phyloP scores from a whole-genome alignment of 129 eudicot genomes.

The Heracleum sosnowskyi region DNA sequence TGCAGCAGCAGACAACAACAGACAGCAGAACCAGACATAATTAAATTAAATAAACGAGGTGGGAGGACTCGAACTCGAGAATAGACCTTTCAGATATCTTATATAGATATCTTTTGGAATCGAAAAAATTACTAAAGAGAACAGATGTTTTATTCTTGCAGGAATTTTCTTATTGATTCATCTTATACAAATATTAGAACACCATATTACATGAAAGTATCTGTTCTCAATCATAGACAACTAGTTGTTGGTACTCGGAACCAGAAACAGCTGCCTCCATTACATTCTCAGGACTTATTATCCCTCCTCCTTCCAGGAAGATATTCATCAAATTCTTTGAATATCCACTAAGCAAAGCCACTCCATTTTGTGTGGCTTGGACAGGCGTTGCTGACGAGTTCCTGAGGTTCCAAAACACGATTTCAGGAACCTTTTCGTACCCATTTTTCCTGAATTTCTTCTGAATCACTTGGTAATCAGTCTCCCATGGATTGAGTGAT shows the following conservation, averaged over 20 bases:
- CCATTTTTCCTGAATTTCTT: not conserved
- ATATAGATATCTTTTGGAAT: too few relatives aligned
- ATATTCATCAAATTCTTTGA: not conserved
- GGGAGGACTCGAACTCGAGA: too few relatives aligned
- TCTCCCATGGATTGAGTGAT: slow-evolving; percentile 1
- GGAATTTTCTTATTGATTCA: not conserved
- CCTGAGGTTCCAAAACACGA: slow-evolving; percentile 5
- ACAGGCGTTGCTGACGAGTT: slow-evolving; percentile 1
- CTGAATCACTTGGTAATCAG: slow-evolving; percentile 4
- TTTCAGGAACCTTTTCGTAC: not conserved
- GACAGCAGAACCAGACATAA: too few relatives aligned
- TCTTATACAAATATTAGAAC: not conserved
- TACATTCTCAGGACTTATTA: not conserved
- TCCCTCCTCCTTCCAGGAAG: slow-evolving; percentile 2
- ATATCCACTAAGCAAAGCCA: slow-evolving; percentile 1
- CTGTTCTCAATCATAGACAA: not conserved
- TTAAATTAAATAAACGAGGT: too few relatives aligned
- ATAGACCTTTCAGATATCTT: too few relatives aligned
- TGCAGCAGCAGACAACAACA: too few relatives aligned
- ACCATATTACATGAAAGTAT: not conserved
- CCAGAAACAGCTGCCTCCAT: slow-evolving; percentile 1
- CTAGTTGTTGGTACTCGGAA: not conserved
- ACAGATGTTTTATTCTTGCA: not conserved
- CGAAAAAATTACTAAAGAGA: too few relatives aligned
- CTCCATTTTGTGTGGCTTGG: not conserved